These are phyloP conservation scores for Pezizomycotina sp. DNA, from an alignment of 2,329 filamentous ascomycete species.

Conservation along the genomic window DNA sequence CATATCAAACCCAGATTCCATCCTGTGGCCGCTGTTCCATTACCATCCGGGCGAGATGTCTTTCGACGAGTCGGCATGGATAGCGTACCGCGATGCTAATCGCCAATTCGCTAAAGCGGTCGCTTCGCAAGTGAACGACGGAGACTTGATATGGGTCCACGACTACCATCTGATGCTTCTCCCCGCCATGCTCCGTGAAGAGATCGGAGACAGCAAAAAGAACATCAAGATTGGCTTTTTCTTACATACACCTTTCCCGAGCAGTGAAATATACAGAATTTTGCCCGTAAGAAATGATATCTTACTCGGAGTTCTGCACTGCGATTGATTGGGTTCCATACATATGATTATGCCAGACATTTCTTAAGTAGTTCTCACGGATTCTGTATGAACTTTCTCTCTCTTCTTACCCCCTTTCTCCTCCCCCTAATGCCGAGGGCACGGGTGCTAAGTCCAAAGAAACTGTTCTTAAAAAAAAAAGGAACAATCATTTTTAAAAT, in stretches of 20 bases:
- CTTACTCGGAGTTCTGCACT: conserved; percentile 72
- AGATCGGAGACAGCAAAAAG: conserved; percentile 54
- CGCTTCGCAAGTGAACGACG: conserved; percentile 72
- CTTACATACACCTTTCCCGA: conserved; percentile 91
- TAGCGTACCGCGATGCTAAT: conserved; percentile 85
- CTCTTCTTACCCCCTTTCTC: neutral
- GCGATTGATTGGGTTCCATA: conserved; percentile 96
- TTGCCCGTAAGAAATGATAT: conserved; percentile 82
- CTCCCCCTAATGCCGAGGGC: too few species aligned
- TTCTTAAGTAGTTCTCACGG: conserved; percentile 90
- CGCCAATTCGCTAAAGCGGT: conserved; percentile 79
- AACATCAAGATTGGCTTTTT: conserved; percentile 98
- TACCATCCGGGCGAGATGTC: conserved; percentile 98
- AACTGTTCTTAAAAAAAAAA: too few species aligned
- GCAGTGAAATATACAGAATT: conserved; percentile 91
- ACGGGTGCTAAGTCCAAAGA: too few species aligned
- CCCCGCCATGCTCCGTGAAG: conserved; percentile 83
- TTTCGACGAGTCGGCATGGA: conserved; percentile 89
- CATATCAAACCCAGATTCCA: conserved; percentile 50
- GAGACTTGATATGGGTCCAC: conserved; percentile 93
- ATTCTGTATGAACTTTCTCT: conserved; percentile 46
- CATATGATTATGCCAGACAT: conserved; percentile 96
- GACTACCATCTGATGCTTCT: conserved; percentile 98
- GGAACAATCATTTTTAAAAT: too few species aligned
- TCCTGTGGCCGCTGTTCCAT: conserved; percentile 96